Conservation (phyloP, 306 rosid genomes). For the Ziziphus jujuba region DNA sequence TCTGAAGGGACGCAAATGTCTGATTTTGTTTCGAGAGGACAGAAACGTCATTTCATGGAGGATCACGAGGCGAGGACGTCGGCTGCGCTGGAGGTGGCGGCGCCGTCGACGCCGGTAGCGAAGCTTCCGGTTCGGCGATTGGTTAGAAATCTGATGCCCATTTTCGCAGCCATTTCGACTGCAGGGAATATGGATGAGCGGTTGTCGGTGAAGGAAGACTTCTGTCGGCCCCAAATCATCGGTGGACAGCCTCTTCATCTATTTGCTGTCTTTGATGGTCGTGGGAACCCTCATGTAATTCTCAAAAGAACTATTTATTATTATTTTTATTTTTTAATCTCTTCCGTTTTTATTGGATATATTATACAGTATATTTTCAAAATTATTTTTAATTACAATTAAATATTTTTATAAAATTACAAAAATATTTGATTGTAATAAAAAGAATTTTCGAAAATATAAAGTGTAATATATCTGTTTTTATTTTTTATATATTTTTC, state of each 20-base stretch:
- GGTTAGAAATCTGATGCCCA: slow-evolving; percentile 16
- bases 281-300: slow-evolving; percentile 7
- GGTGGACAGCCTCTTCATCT: slow-evolving; percentile 25
- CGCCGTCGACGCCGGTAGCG: neutral
- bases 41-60: neutral
- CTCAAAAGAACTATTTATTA: no score
- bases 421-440: no score
- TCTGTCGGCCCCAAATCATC: slow-evolving; percentile 3
- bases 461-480: no score
- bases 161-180: neutral
- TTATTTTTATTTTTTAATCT: no score
- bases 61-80: neutral
- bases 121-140: neutral
- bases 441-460: no score
- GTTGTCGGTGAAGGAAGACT: slow-evolving; percentile 14
- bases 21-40: no score
- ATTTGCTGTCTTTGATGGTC: slow-evolving; percentile 26
- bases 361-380: no score
- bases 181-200: slow-evolving; percentile 1
- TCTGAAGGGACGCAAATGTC: neutral
- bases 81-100: neutral
- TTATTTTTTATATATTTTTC: no score
- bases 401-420: no score
- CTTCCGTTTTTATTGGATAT: no score
- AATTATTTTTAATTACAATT: no score